These are phyloP conservation scores for Sordariomycetes sp. DNA, from an alignment of 2,329 filamentous ascomycete genomes.

Conservation along the genomic window DNA sequence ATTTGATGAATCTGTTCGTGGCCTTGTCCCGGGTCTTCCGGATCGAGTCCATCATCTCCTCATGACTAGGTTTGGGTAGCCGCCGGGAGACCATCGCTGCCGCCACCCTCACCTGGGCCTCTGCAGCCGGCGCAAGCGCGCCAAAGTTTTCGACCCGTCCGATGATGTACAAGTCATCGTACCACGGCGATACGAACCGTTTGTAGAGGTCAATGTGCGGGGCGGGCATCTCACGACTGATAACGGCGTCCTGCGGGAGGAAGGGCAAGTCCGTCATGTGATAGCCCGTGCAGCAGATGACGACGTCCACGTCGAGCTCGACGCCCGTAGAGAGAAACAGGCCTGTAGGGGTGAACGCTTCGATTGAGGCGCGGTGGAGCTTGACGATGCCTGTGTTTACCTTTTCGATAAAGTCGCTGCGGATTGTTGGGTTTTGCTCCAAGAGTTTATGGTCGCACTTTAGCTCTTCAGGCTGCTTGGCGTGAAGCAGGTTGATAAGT, in stretches of 20 bases:
- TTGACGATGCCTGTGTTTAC: slow-evolving; percentile 25
- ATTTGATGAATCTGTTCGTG: slow-evolving; percentile 14
- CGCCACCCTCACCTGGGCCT: slow-evolving; percentile 20
- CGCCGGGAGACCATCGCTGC: slow-evolving; percentile 14
- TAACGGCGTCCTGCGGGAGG: slow-evolving; percentile 13
- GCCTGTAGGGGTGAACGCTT: slow-evolving; percentile 14
- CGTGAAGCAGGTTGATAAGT: slow-evolving; percentile 16
- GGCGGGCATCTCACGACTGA: slow-evolving; percentile 9
- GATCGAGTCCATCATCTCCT: slow-evolving; percentile 14
- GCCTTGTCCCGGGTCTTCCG: slow-evolving; percentile 12
- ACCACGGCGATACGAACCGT: slow-evolving; percentile 14
- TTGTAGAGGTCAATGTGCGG: slow-evolving; percentile 18
- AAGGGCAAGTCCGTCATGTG: slow-evolving; percentile 15
- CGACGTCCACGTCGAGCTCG: slow-evolving; percentile 22
- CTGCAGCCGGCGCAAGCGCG: slow-evolving; percentile 15
- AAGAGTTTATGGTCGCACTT: slow-evolving; percentile 18
- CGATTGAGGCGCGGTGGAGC: slow-evolving; percentile 18
- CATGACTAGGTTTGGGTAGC: slow-evolving; percentile 12
- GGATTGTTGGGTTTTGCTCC: slow-evolving; percentile 18
- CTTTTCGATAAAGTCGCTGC: slow-evolving; percentile 28
- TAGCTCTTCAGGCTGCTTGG: slow-evolving; percentile 16
- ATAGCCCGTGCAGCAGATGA: slow-evolving; percentile 28
- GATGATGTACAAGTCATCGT: slow-evolving; percentile 18
- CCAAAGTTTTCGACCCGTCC: slow-evolving; percentile 18
- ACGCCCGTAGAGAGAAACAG: slow-evolving; percentile 17